A percentile compares a stretch with the other conserved stretches of the same genome.
Conservation (phyloP, 2,329 filamentous ascomycete genomes). For the Aspergillus hiratsukae region DNA sequence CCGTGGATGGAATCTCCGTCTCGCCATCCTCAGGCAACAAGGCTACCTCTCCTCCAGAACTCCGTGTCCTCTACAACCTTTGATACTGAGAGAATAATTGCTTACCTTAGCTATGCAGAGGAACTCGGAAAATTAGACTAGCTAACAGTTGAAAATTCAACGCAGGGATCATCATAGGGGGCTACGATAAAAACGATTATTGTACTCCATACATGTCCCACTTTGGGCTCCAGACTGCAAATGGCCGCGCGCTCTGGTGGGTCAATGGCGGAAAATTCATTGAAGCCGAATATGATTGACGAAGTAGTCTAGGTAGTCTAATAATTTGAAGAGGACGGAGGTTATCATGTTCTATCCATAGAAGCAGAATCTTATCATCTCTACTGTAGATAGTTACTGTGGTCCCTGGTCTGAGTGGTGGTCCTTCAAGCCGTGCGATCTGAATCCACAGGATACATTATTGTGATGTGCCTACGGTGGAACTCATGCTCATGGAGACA, state of each 20-base stretch:
- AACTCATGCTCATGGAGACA: too few species aligned
- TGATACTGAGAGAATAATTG: not conserved
- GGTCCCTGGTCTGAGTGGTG: not conserved
- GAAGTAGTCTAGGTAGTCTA: not conserved
- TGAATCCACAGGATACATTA: not conserved
- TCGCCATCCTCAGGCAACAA: not conserved
- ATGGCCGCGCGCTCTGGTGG: not conserved
- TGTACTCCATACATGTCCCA: constrained; percentile 7
- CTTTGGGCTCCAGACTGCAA: not conserved
- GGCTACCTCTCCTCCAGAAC: not conserved
- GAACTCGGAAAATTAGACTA: not conserved
- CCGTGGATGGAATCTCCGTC: not conserved
- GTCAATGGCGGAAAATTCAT: not conserved
- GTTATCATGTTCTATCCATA: not conserved
- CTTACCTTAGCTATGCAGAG: not conserved
- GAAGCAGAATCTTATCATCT: not conserved
- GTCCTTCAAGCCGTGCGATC: not conserved
- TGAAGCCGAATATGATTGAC: not conserved
- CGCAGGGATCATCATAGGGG: constrained; percentile 20
- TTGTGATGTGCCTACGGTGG: not conserved
- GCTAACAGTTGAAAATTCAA: not conserved
- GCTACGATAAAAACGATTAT: not conserved
- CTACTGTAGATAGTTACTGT: not conserved
- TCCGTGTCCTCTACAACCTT: not conserved
- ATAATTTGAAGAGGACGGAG: not conserved